A percentile compares a stretch with the other conserved stretches of the same genome.
These are phyloP conservation scores for Pythium scleroteichum DNA, from an alignment of 352 stramenopile genomes.

Conservation along the genomic window DNA sequence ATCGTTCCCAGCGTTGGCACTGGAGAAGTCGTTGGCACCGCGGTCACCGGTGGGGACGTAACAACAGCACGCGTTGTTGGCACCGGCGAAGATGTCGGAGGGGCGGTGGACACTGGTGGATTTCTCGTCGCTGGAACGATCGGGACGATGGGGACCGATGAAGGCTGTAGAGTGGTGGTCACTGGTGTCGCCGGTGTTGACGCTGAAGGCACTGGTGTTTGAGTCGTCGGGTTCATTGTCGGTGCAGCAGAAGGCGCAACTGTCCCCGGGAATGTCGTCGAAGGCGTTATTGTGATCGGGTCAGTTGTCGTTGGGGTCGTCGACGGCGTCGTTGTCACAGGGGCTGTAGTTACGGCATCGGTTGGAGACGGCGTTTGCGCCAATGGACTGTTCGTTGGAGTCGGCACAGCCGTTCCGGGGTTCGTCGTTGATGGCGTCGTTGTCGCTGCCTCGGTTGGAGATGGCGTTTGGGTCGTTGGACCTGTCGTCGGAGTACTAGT, in stretches of 20 bases:
- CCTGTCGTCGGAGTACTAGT: too few relatives aligned
- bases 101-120: not conserved
- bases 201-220: not conserved
- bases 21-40: not conserved
- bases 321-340: not conserved
- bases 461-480: too few relatives aligned
- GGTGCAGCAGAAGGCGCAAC: not conserved
- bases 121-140: constrained; percentile 1
- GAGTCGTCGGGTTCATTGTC: not conserved
- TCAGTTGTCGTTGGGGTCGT: not conserved
- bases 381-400: too few relatives aligned
- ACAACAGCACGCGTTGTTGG: not conserved
- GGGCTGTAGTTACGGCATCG: too few relatives aligned
- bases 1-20: not conserved
- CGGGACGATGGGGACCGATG: constrained; percentile 4
- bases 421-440: not conserved
- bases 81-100: not conserved
- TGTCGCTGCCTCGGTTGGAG: too few relatives aligned
- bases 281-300: not conserved
- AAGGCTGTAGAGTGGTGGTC: not conserved
- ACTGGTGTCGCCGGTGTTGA: not conserved
- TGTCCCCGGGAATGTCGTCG: not conserved
- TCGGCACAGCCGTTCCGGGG: too few relatives aligned
- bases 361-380: too few relatives aligned
- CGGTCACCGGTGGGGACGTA: not conserved